Base-by-base conservation (phyloP, 805 yeast genomes). In the Nakazawaea holstii region DNA sequence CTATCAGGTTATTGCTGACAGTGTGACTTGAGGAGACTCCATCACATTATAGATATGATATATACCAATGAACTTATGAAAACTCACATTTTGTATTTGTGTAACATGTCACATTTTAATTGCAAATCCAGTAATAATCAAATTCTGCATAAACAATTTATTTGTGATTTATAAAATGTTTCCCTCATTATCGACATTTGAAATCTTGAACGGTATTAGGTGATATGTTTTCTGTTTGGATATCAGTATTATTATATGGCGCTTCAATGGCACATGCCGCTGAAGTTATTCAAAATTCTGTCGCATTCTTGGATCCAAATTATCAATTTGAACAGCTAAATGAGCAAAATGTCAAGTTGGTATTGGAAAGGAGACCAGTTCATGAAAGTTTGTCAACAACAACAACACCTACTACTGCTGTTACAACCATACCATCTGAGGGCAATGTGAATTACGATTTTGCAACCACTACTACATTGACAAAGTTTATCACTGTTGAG, bases 291-390 rank as follows among this genome's bases (percentile, higher is more conserved):
- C 9, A 13, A 24, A 32, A 32, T 14, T 8, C 14, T 6, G 27
- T 36, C 15, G 11, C 38, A n/a, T 45, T 29, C 17, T 35, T 45
- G 31, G 28, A 45, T 39, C 48, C 48, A 10, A 27, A 39, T 27
- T 45, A 45, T 39, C 48, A 45, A 45, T 45, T 45, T 33, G 44
- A 45, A 28, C 48, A 45, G 9, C 7, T 32, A 20, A 32, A 38
- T 20, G 47, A 44, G 10, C 8, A 24, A 9, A 24, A 20, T 14
- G 32, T 26, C 14, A 30, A 7, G 5, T 38, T 44, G 33, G 33
- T 44, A 10, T 31, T 44, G 27, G 47, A 44, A 14, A 38, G 29
- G 6, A 35, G 27, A 24, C 40, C 40, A 4, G 45, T 20, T n/a
- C 6, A n/a, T 9, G 24, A 41, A 24, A 14, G 14, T 39, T 6